Evolutionary conservation across 2,329 filamentous ascomycete species (phyloP), one percentile per base, ranked within the genome.

Genomic region (Pseudogymnoascus sp.): DNA sequence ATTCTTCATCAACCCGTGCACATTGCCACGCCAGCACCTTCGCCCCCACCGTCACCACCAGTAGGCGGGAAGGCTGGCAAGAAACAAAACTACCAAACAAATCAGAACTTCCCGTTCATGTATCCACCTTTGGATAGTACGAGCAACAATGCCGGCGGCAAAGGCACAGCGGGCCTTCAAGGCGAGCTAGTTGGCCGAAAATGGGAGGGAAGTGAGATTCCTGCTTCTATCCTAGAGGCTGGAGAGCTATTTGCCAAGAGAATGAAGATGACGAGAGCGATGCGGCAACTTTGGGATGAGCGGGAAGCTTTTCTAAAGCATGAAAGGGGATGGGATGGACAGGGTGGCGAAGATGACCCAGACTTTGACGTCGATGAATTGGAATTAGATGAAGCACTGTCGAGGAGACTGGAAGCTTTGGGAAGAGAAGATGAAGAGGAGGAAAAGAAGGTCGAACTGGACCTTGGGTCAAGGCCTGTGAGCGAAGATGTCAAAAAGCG

Each of bases 21-120:
- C 74, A 99, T 99, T 69, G 95, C 95, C n/a, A 99, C 95, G 1
- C 95, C 95, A 0, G 93, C 93, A 0, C 95, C 95, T 1, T 99
- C 95, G 0, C 95, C 95, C 23, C 95, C 95, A 0, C 95, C 95
- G 0, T 97, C 93, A 1, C 95, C 95, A 0, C 83, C 80, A 8
- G 88, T 89, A 36, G 93, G 92, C 25, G 92, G 92, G 0, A 99
- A 97, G 75, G 91, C 90, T 61, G 93, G 89, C 0, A 99, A 99
- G 80, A 99, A 99, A 73, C 95, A 99, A 72, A 99, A 97, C 69
- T 99, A 99, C 71, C 95, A 99, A 75, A 99, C 95, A 0, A 99
- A 99, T 72, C 95, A 99, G 70, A 95, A 97, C 73, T 97, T 99
- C 68, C 95, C 95, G 0, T 97, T 99, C 72, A 87, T 99, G 78